phyloP scores from a whole-genome alignment of 2,329 filamentous ascomycete species.

The Metarhizium anisopliae region DNA sequence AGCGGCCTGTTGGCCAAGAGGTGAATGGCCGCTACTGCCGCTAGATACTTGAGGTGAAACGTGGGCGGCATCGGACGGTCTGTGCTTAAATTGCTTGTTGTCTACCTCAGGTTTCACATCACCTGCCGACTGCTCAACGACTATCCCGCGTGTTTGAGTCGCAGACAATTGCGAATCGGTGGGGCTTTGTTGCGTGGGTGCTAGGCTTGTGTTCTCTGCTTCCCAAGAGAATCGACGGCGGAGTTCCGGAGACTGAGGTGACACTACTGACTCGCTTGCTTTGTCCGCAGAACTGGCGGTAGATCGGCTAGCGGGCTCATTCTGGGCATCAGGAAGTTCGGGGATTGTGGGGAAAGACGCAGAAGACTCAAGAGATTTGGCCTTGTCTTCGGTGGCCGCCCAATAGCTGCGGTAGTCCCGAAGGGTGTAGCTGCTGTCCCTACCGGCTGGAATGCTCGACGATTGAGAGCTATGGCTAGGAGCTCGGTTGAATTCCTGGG shows the following conservation, averaged over 20 bases:
- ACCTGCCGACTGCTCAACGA: background rate
- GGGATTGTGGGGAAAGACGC: background rate
- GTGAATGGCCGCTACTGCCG: background rate
- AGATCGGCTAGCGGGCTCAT: background rate
- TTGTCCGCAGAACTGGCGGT: background rate
- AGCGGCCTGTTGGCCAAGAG: conserved; percentile 6
- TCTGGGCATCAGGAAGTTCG: background rate
- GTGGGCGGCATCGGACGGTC: background rate
- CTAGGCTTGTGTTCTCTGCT: conserved; percentile 13
- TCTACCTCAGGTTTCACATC: background rate
- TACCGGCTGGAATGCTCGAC: conserved; percentile 9
- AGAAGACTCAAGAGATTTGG: background rate
- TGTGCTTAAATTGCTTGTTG: background rate
- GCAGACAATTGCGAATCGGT: background rate
- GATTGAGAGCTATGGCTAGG: conserved; percentile 12
- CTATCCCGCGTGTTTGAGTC: background rate
- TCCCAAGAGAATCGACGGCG: conserved; percentile 31
- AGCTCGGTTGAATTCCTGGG: conserved; percentile 7
- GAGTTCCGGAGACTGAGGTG: conserved; percentile 4
- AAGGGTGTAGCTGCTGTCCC: conserved; percentile 56
- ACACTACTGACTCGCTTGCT: conserved; percentile 1
- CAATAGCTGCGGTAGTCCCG: conserved; percentile 62
- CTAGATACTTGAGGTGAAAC: background rate
- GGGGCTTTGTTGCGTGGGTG: background rate
- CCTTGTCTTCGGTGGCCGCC: conserved; percentile 28